These are phyloP conservation scores for Rutstroemia sp. DNA, from an alignment of 2,329 filamentous ascomycete species.

Conservation along the genomic window DNA sequence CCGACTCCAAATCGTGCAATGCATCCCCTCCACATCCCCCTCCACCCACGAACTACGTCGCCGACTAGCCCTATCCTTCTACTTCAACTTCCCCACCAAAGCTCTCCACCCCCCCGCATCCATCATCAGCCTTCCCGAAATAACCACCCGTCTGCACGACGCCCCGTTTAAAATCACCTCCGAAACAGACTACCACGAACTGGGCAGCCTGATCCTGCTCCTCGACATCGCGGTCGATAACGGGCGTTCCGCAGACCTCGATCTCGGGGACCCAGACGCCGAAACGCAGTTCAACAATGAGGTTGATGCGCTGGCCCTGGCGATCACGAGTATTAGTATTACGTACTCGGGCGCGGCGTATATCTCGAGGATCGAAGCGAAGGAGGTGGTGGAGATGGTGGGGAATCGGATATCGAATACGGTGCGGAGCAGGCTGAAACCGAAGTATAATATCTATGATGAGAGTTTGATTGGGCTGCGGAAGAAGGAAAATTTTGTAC, in stretches of 20 bases:
- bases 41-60: conserved; percentile 54
- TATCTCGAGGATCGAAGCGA: conserved; percentile 67
- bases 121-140: conserved; percentile 31
- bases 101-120: conserved; percentile 36
- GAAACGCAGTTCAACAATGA: conserved; percentile 58
- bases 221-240: conserved; percentile 71
- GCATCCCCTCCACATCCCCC: conserved; percentile 47
- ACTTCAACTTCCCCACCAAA: conserved; percentile 45
- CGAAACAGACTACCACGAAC: conserved; percentile 59
- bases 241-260: conserved; percentile 34
- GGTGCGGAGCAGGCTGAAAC: conserved; percentile 60
- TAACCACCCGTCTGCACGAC: conserved; percentile 40
- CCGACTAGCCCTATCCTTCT: conserved; percentile 56
- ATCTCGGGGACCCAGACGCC: conserved; percentile 28
- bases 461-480: conserved; percentile 1
- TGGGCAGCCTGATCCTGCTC: conserved; percentile 58
- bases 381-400: conserved; percentile 68
- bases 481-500: conserved; percentile 32
- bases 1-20: conserved; percentile 49
- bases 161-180: conserved; percentile 45
- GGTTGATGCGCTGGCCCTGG: conserved; percentile 58
- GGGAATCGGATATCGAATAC: conserved; percentile 63
- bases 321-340: conserved; percentile 57
- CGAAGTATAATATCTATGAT: conserved; percentile 55
- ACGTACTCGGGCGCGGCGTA: conserved; percentile 67